These are phyloP conservation scores for Fistulifera pelliculosa DNA, from an alignment of 108 stramenopile species.

Conservation along the genomic window DNA sequence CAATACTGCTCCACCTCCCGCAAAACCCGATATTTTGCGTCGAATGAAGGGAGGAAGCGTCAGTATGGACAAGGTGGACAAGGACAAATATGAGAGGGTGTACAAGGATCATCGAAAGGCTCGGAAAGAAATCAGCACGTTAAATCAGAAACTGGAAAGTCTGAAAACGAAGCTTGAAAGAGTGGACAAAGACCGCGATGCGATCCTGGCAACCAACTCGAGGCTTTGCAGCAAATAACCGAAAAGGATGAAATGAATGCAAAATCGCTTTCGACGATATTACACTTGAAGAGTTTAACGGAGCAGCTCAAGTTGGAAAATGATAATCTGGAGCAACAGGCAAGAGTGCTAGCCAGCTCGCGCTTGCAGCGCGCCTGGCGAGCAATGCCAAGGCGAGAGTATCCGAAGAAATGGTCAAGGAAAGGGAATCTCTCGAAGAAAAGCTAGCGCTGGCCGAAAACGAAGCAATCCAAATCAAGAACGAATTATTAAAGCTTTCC, in stretches of 20 bases:
- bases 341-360: conserved; percentile 70
- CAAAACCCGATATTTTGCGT: neutral
- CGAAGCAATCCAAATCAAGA: conserved; percentile 8
- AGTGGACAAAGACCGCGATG: conserved; percentile 66
- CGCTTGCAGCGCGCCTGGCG: conserved; percentile 67
- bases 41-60: neutral
- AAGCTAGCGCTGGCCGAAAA: conserved; percentile 16
- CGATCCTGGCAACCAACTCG: conserved; percentile 53
- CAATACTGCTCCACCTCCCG: neutral
- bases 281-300: conserved; percentile 72
- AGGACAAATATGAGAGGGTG: conserved; percentile 43
- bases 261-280: conserved; percentile 71
- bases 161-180: conserved; percentile 69
- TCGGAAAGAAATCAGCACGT: conserved; percentile 64
- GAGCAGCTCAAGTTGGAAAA: conserved; percentile 64
- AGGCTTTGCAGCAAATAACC: conserved; percentile 64
- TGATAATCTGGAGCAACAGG: conserved; percentile 58
- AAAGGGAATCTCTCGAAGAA: conserved; percentile 33
- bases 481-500: conserved; percentile 24
- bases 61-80: neutral
- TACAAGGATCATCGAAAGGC: conserved; percentile 48
- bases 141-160: conserved; percentile 56
- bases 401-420: conserved; percentile 61
- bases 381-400: conserved; percentile 73
- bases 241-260: conserved; percentile 90